Conservation (phyloP, 2,329 filamentous ascomycete species). For the Paraphoma chrysanthemicola region DNA sequence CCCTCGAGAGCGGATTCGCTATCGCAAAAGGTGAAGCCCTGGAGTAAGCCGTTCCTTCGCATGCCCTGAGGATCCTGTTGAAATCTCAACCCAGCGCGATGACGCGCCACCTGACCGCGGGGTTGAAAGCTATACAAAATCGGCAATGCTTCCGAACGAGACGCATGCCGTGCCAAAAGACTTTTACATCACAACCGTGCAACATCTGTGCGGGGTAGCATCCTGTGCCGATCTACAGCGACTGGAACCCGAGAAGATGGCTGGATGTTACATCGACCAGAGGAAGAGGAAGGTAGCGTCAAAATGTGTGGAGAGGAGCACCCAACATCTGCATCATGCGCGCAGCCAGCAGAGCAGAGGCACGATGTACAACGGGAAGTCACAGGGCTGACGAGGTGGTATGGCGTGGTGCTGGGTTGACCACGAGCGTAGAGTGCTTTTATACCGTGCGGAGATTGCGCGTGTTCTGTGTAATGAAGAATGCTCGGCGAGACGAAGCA, state of each 20-base stretch:
- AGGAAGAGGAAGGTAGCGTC: conserved; percentile 10
- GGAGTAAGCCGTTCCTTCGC: conserved; percentile 41
- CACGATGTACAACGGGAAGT: neutral
- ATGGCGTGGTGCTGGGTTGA: neutral
- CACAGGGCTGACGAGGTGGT: conserved; percentile 14
- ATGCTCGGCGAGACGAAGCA: neutral
- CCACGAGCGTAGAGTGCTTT: conserved; percentile 7
- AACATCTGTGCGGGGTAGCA: conserved; percentile 7
- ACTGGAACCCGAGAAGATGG: neutral
- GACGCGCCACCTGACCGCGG: neutral
- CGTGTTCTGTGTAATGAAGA: conserved; percentile 1
- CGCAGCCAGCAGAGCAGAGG: neutral
- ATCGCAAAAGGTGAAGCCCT: conserved; percentile 29
- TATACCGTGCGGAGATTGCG: conserved; percentile 1
- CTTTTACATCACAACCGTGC: neutral
- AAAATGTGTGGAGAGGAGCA: neutral
- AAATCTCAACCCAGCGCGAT: neutral
- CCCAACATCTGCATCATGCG: neutral
- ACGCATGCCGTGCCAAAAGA: conserved; percentile 2
- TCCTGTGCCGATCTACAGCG: neutral
- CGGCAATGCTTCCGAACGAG: conserved; percentile 14
- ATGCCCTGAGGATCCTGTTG: conserved; percentile 29
- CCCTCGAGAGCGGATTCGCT: conserved; percentile 18
- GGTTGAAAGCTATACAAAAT: neutral
- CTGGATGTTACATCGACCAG: conserved; percentile 4